Evolutionary conservation across 2,329 filamentous ascomycete genomes (phyloP), one percentile per base, ranked within the genome.

Genomic region (Allantophomopsis cytisporea): DNA sequence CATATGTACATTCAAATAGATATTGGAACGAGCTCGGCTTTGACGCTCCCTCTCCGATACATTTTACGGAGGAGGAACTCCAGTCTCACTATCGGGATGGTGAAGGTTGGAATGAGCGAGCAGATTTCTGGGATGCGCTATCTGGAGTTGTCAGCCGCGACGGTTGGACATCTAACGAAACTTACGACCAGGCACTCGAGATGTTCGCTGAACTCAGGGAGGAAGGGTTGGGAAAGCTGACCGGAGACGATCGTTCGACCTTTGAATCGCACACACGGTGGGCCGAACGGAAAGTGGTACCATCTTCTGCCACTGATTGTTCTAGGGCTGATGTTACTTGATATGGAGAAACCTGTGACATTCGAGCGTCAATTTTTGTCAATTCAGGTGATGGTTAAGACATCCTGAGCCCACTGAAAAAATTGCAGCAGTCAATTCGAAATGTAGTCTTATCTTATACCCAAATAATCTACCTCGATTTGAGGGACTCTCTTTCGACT

Each of bases 121-220:
- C 45, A 32, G 54, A 62, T 37, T 60, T 62, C 38, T 62, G 56
- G 53, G 51, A 57, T 35, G 47, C 44, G 37, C 42, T 62, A 41
- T 46, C 55, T 30, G 47, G 49, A 8, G 48, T 60, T 45, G 53
- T 62, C 28, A 40, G 49, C 38, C 49, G 58, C 23, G 59, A 62
- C 51, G 57, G 60, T 28, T 62, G 57, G 54, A 59, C 57, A 13
- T 43, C 52, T 14, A 50, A 53, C 40, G 51, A 60, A 36, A 53
- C 51, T 23, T 62, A 60, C 38, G 48, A 57, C 13, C 47, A 56
- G 45, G 56, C 58, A 32, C 45, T 58, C 23, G 44, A 54, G 16
- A 48, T 61, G 37, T 62, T 61, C 40, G 46, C 44, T 32, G 50
- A 57, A 23, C 46, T 62, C 31, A 47, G 55, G 46, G 51, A 60